Evolutionary conservation across 2,329 filamentous ascomycete genomes (phyloP), one percentile per base, ranked within the genome.

Genomic region (Exophiala lecanii-corni): DNA sequence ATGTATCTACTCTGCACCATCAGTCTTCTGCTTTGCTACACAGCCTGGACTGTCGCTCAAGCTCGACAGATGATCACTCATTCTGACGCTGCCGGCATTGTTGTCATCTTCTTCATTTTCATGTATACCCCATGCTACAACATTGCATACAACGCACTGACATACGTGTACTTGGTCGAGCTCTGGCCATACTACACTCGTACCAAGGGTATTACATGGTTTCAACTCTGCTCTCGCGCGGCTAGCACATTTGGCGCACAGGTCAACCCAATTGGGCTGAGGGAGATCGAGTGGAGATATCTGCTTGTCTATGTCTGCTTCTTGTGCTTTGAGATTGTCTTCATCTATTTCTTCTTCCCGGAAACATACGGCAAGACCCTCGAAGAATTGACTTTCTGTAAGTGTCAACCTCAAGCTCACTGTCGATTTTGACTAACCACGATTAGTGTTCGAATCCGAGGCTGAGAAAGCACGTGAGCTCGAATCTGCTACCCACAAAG

Each of bases 131-230:
- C 78, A 3, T 69, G 66, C 48, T 84, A 82, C 58, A 82, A 82
- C 54, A 69, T 82, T 39, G 79, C 77, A 12, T 80, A 81, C 58
- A 82, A 82, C 56, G 75, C 79, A 12, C 64, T 83, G 41, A 79
- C 77, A 1, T 81, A 81, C 60, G 81, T 74, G 10, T 79, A 75
- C 59, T 65, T 79, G 5, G 64, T 79, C 17, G 77, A 81, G 49
- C 61, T 80, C 0, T 79, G 76, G 63, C 77, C 77, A 1, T 81
- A 75, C 55, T 65, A 72, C 2, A 67, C 73, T 39, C 71, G 76
- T 47, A 71, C 74, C 33, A 76, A 75, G 46, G 78, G 78, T 60
- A 74, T 81, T 45, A 75, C 72, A 28, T 65, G 75, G 39, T 73
- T 75, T 57, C 74, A 78, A 53, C 66, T 78, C 33, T 77, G 72